Conservation (phyloP, 2,329 filamentous ascomycete species). For the Xylaria sp. region DNA sequence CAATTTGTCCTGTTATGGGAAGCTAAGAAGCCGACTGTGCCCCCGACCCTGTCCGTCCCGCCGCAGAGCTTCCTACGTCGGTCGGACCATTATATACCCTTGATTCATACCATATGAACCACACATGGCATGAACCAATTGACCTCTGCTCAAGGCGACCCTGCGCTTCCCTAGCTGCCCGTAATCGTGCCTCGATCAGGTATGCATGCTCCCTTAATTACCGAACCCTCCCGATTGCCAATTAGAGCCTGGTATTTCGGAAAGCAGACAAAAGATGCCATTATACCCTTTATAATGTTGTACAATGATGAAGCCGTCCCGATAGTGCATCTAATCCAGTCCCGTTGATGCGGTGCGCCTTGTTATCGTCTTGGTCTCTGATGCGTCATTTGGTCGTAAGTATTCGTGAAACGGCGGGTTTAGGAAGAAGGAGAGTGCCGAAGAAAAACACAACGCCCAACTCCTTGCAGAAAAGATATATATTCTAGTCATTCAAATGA, state of each 20-base stretch:
- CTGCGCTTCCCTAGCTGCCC: constrained; percentile 18
- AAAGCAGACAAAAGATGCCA: constrained; percentile 43
- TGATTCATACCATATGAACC: constrained; percentile 10
- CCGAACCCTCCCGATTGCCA: constrained; percentile 32
- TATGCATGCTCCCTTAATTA: constrained; percentile 17
- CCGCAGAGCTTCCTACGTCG: constrained; percentile 8
- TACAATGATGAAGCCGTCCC: constrained; percentile 41
- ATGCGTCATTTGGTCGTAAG: constrained; percentile 39
- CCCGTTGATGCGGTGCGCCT: constrained; percentile 46
- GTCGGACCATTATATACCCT: constrained; percentile 20
- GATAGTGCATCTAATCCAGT: constrained; percentile 46
- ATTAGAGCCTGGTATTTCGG: constrained; percentile 36
- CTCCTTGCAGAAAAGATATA: constrained; percentile 46
- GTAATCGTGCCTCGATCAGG: constrained; percentile 25
- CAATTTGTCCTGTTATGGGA: constrained; percentile 29
- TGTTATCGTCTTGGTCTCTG: constrained; percentile 43
- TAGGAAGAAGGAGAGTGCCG: constrained; percentile 35
- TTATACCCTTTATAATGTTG: constrained; percentile 45
- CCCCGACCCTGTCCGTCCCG: constrained; percentile 3
- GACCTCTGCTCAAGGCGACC: constrained; percentile 15
- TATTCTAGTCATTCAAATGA: constrained; percentile 41
- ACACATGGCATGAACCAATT: constrained; percentile 8
- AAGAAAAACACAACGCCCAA: constrained; percentile 41
- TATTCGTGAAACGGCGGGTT: constrained; percentile 31
- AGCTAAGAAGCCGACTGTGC: constrained; percentile 20